A percentile compares a stretch with the other conserved stretches of the same genome.
These are phyloP conservation scores for Pholiota microspora DNA, from an alignment of 768 basidiomycete species.

Conservation along the genomic window DNA sequence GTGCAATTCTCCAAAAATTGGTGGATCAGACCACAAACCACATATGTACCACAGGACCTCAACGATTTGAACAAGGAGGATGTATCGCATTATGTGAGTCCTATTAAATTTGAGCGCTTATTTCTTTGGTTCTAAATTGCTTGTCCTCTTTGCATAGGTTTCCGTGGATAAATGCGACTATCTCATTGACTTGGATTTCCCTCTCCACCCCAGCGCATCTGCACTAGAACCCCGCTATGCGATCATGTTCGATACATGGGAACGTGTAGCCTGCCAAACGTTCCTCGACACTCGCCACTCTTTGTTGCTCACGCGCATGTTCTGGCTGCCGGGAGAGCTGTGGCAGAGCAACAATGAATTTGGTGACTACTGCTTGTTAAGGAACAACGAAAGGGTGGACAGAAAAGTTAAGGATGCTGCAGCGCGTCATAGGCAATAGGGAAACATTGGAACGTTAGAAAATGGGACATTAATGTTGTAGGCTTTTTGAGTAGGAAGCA, in stretches of 20 bases:
- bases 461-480: too few species aligned
- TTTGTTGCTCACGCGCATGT: conserved; percentile 62
- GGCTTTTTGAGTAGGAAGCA: too few species aligned
- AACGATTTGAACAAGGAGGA: conserved; percentile 91
- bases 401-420: conserved; percentile 32
- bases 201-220: conserved; percentile 55
- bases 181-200: conserved; percentile 88
- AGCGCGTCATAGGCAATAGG: too few species aligned
- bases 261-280: conserved; percentile 72
- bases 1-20: conserved; percentile 25
- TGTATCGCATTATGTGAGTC: conserved; percentile 67
- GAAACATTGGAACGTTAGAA: conserved; percentile 7
- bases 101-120: conserved; percentile 6
- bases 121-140: not conserved
- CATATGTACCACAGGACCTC: conserved; percentile 57
- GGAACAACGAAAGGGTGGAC: conserved; percentile 46
- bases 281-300: conserved; percentile 87
- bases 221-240: conserved; percentile 79
- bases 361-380: conserved; percentile 90
- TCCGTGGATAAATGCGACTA: conserved; percentile 78
- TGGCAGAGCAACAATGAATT: conserved; percentile 74
- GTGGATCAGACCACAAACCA: conserved; percentile 65
- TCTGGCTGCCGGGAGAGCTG: conserved; percentile 74
- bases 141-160: conserved; percentile 43
- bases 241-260: conserved; percentile 66